Percentiles rank a stretch among this genome's conserved stretches.
Evolutionary conservation across 1,139 yeast genomes (phyloP).

Genomic region (Blastobotrys raffinosifermentans): DNA sequence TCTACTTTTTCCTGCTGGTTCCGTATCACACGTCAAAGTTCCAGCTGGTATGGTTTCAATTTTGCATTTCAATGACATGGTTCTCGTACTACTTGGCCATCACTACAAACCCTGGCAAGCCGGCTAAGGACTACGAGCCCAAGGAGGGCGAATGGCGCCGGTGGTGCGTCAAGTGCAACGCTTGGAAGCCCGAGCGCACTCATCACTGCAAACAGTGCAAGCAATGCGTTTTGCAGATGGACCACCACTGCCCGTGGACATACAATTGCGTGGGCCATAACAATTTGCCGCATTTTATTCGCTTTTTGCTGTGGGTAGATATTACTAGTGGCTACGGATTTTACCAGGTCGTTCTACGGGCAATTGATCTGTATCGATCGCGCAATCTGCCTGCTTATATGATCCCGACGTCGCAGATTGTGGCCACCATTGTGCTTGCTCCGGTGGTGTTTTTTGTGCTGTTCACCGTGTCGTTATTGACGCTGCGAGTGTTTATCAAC

Average conservation of each 20-base stretch:
- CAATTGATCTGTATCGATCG: slow-evolving; percentile 44
- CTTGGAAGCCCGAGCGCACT: slow-evolving; percentile 65
- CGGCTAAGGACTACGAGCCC: slow-evolving; percentile 41
- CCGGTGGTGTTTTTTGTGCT: slow-evolving; percentile 57
- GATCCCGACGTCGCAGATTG: slow-evolving; percentile 47
- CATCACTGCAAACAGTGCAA: slow-evolving; percentile 64
- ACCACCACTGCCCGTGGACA: slow-evolving; percentile 88
- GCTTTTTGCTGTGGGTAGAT: slow-evolving; percentile 69
- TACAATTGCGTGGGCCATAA: slow-evolving; percentile 74
- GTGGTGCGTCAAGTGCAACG: slow-evolving; percentile 61
- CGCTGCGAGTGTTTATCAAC: slow-evolving; percentile 56
- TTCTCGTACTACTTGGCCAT: slow-evolving; percentile 61
- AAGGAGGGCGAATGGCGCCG: slow-evolving; percentile 44
- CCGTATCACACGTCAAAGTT: slow-evolving; percentile 37
- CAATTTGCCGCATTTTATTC: slow-evolving; percentile 75
- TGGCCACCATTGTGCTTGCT: slow-evolving; percentile 49
- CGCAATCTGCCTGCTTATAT: slow-evolving; percentile 57
- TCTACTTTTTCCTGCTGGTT: slow-evolving; percentile 52
- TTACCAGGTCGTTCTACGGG: slow-evolving; percentile 40
- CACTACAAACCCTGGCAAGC: slow-evolving; percentile 51
- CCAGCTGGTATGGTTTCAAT: slow-evolving; percentile 46
- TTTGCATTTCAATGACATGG: slow-evolving; percentile 58
- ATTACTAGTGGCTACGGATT: slow-evolving; percentile 49
- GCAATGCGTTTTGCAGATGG: slow-evolving; percentile 69
- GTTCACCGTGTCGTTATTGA: slow-evolving; percentile 51